Evolutionary conservation across 2,329 filamentous ascomycete genomes (phyloP).

Genomic region (Magnaporthales sp.): DNA sequence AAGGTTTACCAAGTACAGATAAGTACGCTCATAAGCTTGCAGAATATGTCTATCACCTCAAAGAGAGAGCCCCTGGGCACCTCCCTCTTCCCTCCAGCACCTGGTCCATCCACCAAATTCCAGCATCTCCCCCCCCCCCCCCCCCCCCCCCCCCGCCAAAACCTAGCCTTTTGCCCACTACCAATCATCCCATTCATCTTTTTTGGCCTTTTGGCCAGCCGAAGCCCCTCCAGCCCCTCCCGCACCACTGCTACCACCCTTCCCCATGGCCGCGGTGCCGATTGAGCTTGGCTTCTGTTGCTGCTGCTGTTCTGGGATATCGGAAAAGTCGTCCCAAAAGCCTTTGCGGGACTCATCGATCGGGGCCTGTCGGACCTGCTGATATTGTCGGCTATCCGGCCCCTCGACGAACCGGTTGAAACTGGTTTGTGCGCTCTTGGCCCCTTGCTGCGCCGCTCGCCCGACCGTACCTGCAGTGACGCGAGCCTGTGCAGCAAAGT

Average conservation of each 20-base stretch:
- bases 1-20: neutral
- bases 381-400: slow-evolving; percentile 16
- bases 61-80: neutral
- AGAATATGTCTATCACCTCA: neutral
- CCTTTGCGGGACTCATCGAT: slow-evolving; percentile 62
- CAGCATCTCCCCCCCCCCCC: neutral
- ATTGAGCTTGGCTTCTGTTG: slow-evolving; percentile 41
- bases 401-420: slow-evolving; percentile 81
- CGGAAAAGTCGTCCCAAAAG: slow-evolving; percentile 90
- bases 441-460: slow-evolving; percentile 57
- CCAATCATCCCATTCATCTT: slow-evolving; percentile 60
- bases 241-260: slow-evolving; percentile 30
- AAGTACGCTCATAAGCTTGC: neutral
- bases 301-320: slow-evolving; percentile 46
- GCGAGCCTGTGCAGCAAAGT: slow-evolving; percentile 61
- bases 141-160: neutral
- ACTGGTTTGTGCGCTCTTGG: slow-evolving; percentile 66
- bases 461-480: slow-evolving; percentile 57
- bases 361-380: slow-evolving; percentile 29
- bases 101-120: neutral
- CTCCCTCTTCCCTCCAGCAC: neutral
- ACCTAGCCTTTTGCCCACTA: slow-evolving; percentile 19
- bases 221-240: slow-evolving; percentile 12
- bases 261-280: slow-evolving; percentile 52
- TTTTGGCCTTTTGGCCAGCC: slow-evolving; percentile 25